Evolutionary conservation across 2,329 filamentous ascomycete species (phyloP).

Genomic region (Claviceps arundinis): DNA sequence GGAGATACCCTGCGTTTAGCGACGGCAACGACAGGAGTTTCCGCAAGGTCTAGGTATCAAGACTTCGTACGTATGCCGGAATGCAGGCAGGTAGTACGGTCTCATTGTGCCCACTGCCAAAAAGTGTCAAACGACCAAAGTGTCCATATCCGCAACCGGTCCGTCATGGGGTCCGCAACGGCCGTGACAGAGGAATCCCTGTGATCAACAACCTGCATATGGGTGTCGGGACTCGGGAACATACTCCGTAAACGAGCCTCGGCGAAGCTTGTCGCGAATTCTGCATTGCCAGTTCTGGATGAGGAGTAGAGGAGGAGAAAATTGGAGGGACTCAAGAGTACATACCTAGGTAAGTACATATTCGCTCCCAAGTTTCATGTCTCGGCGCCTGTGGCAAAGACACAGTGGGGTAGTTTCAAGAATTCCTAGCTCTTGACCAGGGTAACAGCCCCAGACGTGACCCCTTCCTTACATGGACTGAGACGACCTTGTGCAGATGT

Average conservation of each 20-base stretch:
- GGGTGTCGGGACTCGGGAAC: background rate
- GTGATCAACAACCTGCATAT: background rate
- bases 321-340: background rate
- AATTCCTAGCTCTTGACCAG: conserved; percentile 1
- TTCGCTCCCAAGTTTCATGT: background rate
- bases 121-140: too few species aligned
- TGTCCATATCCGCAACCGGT: background rate
- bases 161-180: background rate
- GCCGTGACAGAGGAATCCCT: background rate
- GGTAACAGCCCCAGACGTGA: background rate
- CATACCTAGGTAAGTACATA: background rate
- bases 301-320: background rate
- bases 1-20: too few species aligned
- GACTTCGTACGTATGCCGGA: too few species aligned
- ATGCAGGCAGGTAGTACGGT: background rate
- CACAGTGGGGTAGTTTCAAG: conserved; percentile 3
- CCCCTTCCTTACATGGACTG: background rate
- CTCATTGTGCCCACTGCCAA: too few species aligned
- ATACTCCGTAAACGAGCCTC: background rate
- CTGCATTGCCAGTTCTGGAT: background rate
- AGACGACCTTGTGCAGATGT: conserved; percentile 1
- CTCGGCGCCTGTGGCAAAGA: background rate
- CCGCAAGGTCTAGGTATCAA: too few species aligned
- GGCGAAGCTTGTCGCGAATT: background rate
- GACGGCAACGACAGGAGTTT: too few species aligned